A percentile compares a stretch with the other conserved stretches of the same genome.
Evolutionary conservation across 2,329 filamentous ascomycete genomes (phyloP).

Genomic region (Aspergillus udagawae): DNA sequence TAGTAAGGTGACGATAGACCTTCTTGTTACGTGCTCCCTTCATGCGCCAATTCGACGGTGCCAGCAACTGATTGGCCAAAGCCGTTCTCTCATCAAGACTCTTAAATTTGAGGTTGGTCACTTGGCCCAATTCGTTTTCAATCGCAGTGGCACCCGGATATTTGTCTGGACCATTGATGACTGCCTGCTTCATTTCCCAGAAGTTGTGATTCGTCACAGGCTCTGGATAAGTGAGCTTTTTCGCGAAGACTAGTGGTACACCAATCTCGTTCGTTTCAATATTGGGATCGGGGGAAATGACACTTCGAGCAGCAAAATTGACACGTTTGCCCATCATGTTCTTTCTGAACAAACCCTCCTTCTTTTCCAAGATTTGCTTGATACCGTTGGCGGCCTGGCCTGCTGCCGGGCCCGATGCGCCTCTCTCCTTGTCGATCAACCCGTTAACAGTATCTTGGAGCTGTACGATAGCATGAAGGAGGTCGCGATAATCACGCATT

Average conservation of each 20-base stretch:
- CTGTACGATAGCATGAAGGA: constrained; percentile 76
- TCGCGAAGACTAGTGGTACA: constrained; percentile 95
- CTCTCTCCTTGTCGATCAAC: constrained; percentile 86
- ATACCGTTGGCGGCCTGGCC: constrained; percentile 85
- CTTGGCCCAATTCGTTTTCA: constrained; percentile 90
- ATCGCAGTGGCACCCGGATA: constrained; percentile 95
- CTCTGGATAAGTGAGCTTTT: constrained; percentile 92
- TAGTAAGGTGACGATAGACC: constrained; percentile 91
- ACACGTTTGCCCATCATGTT: constrained; percentile 99
- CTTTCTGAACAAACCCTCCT: constrained; percentile 95
- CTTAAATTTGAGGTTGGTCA: constrained; percentile 83
- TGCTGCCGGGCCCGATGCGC: constrained; percentile 73
- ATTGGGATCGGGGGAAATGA: constrained; percentile 97
- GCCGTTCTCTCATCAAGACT: constrained; percentile 82
- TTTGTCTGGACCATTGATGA: constrained; percentile 88
- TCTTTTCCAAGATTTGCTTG: constrained; percentile 97
- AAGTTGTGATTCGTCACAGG: constrained; percentile 98
- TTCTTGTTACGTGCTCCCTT: constrained; percentile 86
- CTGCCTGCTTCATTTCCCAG: constrained; percentile 89
- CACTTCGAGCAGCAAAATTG: constrained; percentile 94
- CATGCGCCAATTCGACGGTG: constrained; percentile 70
- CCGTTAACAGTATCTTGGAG: constrained; percentile 89
- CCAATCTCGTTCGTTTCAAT: constrained; percentile 99
- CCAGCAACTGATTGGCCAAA: constrained; percentile 87
- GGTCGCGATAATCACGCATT: constrained; percentile 64